Conservation (phyloP, 225 moss, liverwort and hornwort genomes). For the Marchantia paleacea region DNA sequence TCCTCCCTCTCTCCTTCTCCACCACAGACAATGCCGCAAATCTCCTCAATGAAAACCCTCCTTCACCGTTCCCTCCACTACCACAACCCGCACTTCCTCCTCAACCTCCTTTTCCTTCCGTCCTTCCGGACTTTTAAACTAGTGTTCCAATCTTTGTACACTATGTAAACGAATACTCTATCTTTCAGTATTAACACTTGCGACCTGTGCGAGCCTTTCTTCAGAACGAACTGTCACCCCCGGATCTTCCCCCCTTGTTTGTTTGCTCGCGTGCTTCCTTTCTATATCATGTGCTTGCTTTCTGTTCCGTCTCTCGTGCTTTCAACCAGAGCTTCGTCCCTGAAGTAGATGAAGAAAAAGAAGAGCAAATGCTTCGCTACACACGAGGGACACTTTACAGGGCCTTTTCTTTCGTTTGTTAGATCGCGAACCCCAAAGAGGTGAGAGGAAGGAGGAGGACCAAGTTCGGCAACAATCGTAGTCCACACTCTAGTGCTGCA, state of each 20-base stretch:
- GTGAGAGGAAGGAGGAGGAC: neutral
- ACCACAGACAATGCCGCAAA: neutral
- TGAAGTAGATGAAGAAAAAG: neutral
- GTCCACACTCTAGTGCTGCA: neutral
- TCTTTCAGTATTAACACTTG: neutral
- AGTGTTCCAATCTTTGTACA: slow-evolving; percentile 7
- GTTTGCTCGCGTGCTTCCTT: neutral
- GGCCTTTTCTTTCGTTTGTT: neutral
- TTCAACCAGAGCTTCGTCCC: slow-evolving; percentile 1
- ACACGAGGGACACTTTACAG: neutral
- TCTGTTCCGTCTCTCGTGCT: neutral
- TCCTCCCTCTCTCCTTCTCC: neutral
- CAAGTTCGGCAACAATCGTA: neutral
- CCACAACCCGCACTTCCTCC: neutral
- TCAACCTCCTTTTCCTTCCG: neutral
- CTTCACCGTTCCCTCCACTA: neutral
- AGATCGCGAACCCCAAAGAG: neutral
- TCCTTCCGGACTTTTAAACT: neutral
- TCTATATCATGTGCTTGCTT: neutral
- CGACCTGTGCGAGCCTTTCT: no score
- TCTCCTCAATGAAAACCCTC: neutral
- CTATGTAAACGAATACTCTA: neutral
- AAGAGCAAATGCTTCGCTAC: neutral
- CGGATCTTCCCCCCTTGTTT: neutral
- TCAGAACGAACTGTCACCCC: neutral